phyloP scores from a whole-genome alignment of 1,284 basidiomycete genomes.

The Ceratobasidium theobromae region DNA sequence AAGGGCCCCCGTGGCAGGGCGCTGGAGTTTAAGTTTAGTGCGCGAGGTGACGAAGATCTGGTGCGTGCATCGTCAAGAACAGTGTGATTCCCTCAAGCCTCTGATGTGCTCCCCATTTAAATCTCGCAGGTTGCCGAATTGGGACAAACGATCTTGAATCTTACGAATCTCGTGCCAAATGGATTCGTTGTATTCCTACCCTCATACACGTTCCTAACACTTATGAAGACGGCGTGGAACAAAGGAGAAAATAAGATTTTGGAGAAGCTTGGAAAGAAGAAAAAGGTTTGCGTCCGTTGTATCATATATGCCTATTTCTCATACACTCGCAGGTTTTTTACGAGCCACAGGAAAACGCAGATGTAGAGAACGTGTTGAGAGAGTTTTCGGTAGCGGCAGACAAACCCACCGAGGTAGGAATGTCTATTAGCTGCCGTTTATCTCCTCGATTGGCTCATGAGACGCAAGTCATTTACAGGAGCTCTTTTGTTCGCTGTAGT shows the following conservation, averaged over 20 bases:
- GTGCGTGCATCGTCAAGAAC: no score
- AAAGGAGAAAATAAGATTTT: conserved; percentile 54
- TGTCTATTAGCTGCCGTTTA: not conserved
- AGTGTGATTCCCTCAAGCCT: not conserved
- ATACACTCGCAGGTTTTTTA: conserved; percentile 69
- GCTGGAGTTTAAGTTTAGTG: conserved; percentile 82
- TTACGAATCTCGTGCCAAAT: conserved; percentile 75
- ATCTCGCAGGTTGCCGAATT: conserved; percentile 75
- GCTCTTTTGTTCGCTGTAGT: conserved; percentile 90
- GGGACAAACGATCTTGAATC: conserved; percentile 79
- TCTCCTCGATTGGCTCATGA: not conserved
- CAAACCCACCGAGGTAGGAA: conserved; percentile 44
- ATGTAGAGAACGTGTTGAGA: conserved; percentile 76
- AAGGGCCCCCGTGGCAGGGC: conserved; percentile 76
- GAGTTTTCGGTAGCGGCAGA: conserved; percentile 69
- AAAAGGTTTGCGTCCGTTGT: conserved; percentile 56
- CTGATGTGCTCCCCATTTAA: not conserved
- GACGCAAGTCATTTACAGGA: conserved; percentile 55
- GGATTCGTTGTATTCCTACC: conserved; percentile 95
- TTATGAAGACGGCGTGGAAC: conserved; percentile 68
- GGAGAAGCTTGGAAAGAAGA: conserved; percentile 66
- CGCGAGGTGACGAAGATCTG: conserved; percentile 66
- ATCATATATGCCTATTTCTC: conserved; percentile 20
- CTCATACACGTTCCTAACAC: conserved; percentile 82
- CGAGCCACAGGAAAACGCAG: conserved; percentile 77